Conservation (phyloP, 495 filamentous ascomycete genomes). For the Aspergillus leporis region DNA sequence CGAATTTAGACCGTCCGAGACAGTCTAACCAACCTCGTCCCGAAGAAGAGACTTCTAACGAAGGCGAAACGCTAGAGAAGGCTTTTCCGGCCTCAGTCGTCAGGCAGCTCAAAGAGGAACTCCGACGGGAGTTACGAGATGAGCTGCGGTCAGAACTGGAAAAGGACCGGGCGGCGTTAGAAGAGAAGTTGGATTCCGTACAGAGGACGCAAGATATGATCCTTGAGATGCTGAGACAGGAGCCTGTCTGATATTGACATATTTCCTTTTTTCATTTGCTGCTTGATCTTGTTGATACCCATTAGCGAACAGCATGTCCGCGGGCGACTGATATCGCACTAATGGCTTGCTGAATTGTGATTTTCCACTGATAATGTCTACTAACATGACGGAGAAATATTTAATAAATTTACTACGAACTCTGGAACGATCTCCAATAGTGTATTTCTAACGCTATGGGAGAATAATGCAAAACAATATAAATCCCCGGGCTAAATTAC, state of each 20-base stretch:
- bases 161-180: conserved; percentile 33
- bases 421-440: conserved; percentile 18
- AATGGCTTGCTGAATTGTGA: background rate
- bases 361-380: background rate
- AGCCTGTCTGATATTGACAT: conserved; percentile 28
- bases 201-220: conserved; percentile 49
- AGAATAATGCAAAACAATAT: conserved; percentile 23
- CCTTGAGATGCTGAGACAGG: conserved; percentile 47
- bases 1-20: conserved; percentile 2
- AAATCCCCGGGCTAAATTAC: conserved; percentile 36
- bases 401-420: background rate
- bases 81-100: background rate
- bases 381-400: background rate
- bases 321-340: background rate
- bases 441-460: conserved; percentile 21
- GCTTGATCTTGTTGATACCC: conserved; percentile 7
- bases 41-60: background rate
- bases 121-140: conserved; percentile 34
- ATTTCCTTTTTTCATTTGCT: background rate
- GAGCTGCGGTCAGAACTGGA: conserved; percentile 36
- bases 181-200: conserved; percentile 42
- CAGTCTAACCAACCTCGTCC: background rate
- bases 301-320: background rate
- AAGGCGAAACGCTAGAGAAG: conserved; percentile 1
- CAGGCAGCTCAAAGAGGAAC: conserved; percentile 35